Conservation (phyloP, 139 green algal genomes). For the Chlorella sp. region DNA sequence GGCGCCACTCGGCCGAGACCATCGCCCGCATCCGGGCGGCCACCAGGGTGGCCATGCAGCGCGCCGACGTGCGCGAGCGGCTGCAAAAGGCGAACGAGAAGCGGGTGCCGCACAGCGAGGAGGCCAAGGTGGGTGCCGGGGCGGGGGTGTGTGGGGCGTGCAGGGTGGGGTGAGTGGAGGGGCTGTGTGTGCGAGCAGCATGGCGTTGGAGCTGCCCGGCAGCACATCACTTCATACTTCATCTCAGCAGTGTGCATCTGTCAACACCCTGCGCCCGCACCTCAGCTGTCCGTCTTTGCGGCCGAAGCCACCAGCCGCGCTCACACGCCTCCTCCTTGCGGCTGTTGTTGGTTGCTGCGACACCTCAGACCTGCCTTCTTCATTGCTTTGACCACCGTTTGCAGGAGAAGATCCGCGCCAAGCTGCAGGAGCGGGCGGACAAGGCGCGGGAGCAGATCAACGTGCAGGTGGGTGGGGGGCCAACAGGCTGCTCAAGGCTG, state of each 20-base stretch:
- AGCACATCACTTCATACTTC: too few relatives aligned
- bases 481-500: too few relatives aligned
- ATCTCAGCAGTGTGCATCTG: too few relatives aligned
- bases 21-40: conserved; percentile 45
- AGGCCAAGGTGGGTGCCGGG: conserved; percentile 25
- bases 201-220: too few relatives aligned
- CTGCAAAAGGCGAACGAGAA: conserved; percentile 25
- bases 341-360: not conserved
- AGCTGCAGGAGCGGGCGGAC: not conserved
- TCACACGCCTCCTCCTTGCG: too few relatives aligned
- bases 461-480: not conserved
- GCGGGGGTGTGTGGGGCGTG: not conserved
- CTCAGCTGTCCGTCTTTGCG: too few relatives aligned
- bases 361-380: not conserved
- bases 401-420: conserved; percentile 29
- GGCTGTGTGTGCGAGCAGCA: too few relatives aligned
- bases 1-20: conserved; percentile 45
- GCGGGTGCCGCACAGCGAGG: conserved; percentile 13
- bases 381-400: not conserved
- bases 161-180: not conserved
- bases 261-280: too few relatives aligned
- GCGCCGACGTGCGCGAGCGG: conserved; percentile 47
- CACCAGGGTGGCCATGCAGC: conserved; percentile 50
- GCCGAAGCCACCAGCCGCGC: too few relatives aligned
- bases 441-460: conserved; percentile 18